Percentiles rank a stretch among this genome's conserved stretches.
These are phyloP conservation scores for Rhodotorula glutinis DNA, from an alignment of 1,284 basidiomycete species.

Conservation along the genomic window DNA sequence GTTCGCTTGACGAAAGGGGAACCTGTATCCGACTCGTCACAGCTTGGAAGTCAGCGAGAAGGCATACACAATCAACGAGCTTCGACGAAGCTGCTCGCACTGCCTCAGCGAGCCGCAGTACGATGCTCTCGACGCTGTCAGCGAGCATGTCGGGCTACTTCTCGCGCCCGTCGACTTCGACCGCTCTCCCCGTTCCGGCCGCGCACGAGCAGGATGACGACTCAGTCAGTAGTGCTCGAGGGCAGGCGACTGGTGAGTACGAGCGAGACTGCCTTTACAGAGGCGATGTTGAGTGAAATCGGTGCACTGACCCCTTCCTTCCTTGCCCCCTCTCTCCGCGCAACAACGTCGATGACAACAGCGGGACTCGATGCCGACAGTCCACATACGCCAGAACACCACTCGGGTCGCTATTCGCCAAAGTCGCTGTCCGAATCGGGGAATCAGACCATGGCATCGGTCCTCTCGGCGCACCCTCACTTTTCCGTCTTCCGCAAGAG, in stretches of 20 bases:
- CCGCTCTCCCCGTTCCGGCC: neutral
- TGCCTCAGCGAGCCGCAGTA: too few species aligned
- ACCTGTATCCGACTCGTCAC: too few species aligned
- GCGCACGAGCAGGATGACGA: neutral
- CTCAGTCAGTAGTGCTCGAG: too few species aligned
- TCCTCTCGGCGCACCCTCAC: conserved; percentile 32
- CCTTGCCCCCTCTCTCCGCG: too few species aligned
- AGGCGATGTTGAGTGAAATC: neutral
- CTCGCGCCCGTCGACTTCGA: neutral
- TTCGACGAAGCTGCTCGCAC: too few species aligned
- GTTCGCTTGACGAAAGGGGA: too few species aligned
- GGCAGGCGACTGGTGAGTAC: neutral
- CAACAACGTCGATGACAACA: neutral
- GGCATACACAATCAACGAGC: too few species aligned
- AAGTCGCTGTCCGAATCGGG: conserved; percentile 23
- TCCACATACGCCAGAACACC: conserved; percentile 9
- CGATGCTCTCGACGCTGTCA: conserved; percentile 1
- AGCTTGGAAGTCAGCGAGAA: too few species aligned
- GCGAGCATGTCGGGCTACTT: neutral
- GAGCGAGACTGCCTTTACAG: neutral
- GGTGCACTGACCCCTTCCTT: conserved; percentile 1
- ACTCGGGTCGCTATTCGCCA: conserved; percentile 1
- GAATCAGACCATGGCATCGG: conserved; percentile 18
- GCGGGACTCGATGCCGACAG: neutral
- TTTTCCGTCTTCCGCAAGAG: conserved; percentile 39